Evolutionary conservation across 805 yeast genomes (phyloP).

Genomic region (Blastobotrys americana): DNA sequence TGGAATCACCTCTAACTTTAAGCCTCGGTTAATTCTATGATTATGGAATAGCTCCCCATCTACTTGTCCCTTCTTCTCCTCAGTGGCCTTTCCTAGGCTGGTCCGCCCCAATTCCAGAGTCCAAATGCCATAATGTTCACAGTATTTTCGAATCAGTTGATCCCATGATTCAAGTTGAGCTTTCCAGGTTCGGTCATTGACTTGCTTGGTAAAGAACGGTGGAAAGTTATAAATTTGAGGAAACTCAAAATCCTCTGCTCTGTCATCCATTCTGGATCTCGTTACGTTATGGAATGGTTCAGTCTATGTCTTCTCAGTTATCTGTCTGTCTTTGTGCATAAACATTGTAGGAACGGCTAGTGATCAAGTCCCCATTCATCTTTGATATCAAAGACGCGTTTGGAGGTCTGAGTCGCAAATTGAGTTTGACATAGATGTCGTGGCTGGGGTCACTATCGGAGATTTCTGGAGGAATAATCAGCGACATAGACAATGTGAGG

Average conservation of each 20-base stretch:
- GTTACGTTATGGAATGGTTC: too few relatives aligned
- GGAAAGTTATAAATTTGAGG: slow-evolving; percentile 70
- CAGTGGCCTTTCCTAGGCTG: slow-evolving; percentile 15
- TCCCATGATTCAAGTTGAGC: slow-evolving; percentile 80
- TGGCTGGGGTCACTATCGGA: too few relatives aligned
- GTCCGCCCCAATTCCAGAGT: slow-evolving; percentile 36
- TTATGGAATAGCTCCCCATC: slow-evolving; percentile 26
- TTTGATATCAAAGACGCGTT: too few relatives aligned
- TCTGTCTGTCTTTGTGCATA: too few relatives aligned
- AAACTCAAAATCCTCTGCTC: slow-evolving; percentile 24
- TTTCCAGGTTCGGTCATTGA: slow-evolving; percentile 67
- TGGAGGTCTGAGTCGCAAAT: too few relatives aligned
- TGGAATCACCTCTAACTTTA: slow-evolving; percentile 47
- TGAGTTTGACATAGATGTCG: too few relatives aligned
- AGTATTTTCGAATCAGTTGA: slow-evolving; percentile 52
- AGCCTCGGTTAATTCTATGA: slow-evolving; percentile 31
- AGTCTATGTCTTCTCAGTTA: too few relatives aligned
- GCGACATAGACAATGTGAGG: not conserved
- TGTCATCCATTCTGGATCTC: slow-evolving; percentile 2
- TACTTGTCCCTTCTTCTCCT: slow-evolving; percentile 2
- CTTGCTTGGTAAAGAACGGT: slow-evolving; percentile 86
- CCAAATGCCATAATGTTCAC: slow-evolving; percentile 52
- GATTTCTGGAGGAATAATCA: not conserved
- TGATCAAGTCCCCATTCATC: too few relatives aligned
- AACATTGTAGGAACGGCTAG: too few relatives aligned